Conservation (phyloP, 139 green algal genomes). For the Pedinophyceae sp. region DNA sequence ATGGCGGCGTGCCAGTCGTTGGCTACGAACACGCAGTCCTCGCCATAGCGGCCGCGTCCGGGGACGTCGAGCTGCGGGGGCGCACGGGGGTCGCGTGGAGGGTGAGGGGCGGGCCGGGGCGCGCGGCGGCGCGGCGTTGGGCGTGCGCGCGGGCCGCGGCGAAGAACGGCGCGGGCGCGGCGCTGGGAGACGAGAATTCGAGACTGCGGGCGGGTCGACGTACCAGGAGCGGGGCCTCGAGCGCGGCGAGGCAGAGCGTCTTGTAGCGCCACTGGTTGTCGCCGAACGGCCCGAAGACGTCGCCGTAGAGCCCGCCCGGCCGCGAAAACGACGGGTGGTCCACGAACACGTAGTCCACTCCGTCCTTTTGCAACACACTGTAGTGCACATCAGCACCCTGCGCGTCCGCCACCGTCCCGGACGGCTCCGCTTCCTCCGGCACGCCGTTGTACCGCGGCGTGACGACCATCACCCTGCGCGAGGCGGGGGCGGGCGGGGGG, state of each 20-base stretch:
- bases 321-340: slow-evolving; percentile 63
- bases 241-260: slow-evolving; percentile 43
- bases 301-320: slow-evolving; percentile 50
- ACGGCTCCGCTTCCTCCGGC: not conserved
- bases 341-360: slow-evolving; percentile 84
- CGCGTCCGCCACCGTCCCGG: not conserved
- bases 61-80: not conserved
- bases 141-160: no score
- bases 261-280: slow-evolving; percentile 76
- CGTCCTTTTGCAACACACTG: slow-evolving; percentile 63
- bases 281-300: slow-evolving; percentile 48
- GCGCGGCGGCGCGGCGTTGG: no score
- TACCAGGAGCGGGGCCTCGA: slow-evolving; percentile 55
- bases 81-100: not conserved
- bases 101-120: no score
- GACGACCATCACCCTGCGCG: slow-evolving; percentile 44
- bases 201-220: slow-evolving; percentile 6
- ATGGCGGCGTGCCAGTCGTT: slow-evolving; percentile 62
- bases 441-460: slow-evolving; percentile 5
- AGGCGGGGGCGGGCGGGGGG: not conserved
- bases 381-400: slow-evolving; percentile 41
- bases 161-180: no score
- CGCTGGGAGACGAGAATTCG: no score
- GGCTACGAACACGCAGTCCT: slow-evolving; percentile 29
- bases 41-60: slow-evolving; percentile 12